These are phyloP conservation scores for Chlamydomonas sp. DNA, from an alignment of 139 green algal species.

Conservation along the genomic window DNA sequence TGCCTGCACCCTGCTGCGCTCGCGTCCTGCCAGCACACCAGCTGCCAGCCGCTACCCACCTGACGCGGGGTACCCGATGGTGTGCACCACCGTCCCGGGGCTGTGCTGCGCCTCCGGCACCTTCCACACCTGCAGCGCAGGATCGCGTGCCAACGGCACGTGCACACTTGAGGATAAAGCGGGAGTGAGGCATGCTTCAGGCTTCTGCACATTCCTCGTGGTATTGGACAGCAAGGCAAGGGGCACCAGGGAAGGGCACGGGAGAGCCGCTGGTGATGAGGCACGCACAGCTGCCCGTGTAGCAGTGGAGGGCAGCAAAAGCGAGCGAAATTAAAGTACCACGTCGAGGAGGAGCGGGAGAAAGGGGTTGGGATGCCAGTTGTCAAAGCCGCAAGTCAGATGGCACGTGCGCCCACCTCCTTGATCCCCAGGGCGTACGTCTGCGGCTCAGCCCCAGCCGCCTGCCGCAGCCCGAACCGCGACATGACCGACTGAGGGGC, in stretches of 20 bases:
- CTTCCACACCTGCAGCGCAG: constrained; percentile 40
- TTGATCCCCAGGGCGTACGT: constrained; percentile 96
- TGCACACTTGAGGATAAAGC: neutral
- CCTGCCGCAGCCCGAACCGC: constrained; percentile 73
- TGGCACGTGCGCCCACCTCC: constrained; percentile 85
- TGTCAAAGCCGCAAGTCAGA: neutral
- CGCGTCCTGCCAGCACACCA: too few species aligned
- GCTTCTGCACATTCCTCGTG: too few species aligned
- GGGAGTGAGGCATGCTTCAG: neutral
- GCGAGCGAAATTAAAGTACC: too few species aligned
- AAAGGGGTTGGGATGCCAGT: neutral
- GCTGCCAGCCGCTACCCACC: too few species aligned
- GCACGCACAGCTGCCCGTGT: too few species aligned
- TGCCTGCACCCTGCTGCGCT: too few species aligned
- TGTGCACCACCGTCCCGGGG: constrained; percentile 85
- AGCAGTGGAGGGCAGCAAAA: too few species aligned
- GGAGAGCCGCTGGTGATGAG: too few species aligned
- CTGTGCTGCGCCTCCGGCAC: constrained; percentile 78
- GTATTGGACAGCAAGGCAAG: too few species aligned
- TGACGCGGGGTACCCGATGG: constrained; percentile 70
- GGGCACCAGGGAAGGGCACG: too few species aligned
- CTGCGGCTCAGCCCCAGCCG: constrained; percentile 70
- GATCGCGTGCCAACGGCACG: too few species aligned
- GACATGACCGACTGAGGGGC: constrained; percentile 79
- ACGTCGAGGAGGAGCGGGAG: neutral